A percentile compares a stretch with the other conserved stretches of the same genome.
Conservation (phyloP, 495 filamentous ascomycete genomes). For the Aspergillus ostianus region DNA sequence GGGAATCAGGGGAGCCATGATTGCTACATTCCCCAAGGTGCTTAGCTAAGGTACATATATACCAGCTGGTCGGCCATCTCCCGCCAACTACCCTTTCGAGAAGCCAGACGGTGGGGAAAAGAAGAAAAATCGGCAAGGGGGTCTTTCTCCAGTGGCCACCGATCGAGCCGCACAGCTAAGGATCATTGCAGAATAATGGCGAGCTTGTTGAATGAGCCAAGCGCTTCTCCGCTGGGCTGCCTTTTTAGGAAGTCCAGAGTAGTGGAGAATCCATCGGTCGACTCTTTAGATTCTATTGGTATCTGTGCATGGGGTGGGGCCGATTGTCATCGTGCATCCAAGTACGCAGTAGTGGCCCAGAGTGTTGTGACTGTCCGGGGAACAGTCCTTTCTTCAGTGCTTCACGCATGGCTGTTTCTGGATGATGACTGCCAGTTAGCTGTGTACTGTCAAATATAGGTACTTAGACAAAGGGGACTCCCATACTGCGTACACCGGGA, state of each 20-base stretch:
- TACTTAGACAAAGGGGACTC: too few species aligned
- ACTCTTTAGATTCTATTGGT: too few species aligned
- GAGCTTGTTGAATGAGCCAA: constrained; percentile 11
- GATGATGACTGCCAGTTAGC: too few species aligned
- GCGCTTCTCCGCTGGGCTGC: constrained; percentile 16
- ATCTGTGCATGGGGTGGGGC: too few species aligned
- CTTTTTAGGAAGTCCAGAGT: constrained; percentile 24
- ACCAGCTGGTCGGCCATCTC: not conserved
- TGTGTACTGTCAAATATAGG: too few species aligned
- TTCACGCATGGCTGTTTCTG: too few species aligned
- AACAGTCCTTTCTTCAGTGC: too few species aligned
- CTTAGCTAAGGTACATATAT: too few species aligned
- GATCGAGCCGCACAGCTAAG: not conserved
- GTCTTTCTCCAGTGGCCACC: not conserved
- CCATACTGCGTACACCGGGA: too few species aligned
- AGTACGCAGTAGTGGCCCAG: too few species aligned
- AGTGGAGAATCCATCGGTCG: constrained; percentile 17
- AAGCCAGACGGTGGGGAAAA: not conserved
- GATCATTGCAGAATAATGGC: not conserved
- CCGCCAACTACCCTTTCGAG: not conserved
- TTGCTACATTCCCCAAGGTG: not conserved
- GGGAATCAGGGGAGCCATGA: not conserved
- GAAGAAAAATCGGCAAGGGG: not conserved
- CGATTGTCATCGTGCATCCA: not conserved
- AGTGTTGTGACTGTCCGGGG: too few species aligned